Percentiles rank a stretch among this genome's conserved stretches.
phyloP scores from a whole-genome alignment of 75 land plant species.

The Azolla pinnata region DNA sequence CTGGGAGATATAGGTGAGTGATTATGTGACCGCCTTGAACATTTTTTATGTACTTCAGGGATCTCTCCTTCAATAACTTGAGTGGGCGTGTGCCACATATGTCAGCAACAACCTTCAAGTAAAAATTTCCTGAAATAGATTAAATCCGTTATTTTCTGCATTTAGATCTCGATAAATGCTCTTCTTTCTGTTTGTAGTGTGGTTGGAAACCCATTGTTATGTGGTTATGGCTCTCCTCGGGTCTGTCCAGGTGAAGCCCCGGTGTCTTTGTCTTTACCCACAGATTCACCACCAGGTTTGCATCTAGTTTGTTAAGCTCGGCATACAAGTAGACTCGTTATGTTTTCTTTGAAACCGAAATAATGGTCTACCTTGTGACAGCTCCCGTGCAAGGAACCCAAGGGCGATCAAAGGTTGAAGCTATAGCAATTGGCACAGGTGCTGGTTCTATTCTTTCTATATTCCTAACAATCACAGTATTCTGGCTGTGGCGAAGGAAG shows the following conservation, averaged over 20 bases:
- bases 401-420: constrained; percentile 16
- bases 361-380: too few species aligned
- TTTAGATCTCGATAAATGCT: too few species aligned
- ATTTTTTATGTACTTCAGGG: constrained; percentile 53
- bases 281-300: constrained; percentile 41
- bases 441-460: constrained; percentile 40
- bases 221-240: constrained; percentile 44
- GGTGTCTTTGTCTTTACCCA: constrained; percentile 32
- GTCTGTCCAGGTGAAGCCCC: constrained; percentile 54
- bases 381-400: too few species aligned
- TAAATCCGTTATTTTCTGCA: too few species aligned
- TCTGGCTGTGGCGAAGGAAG: constrained; percentile 60
- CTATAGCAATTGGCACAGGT: constrained; percentile 48
- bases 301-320: too few species aligned
- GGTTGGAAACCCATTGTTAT: constrained; percentile 61
- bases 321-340: too few species aligned
- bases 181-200: constrained; percentile 31
- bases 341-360: too few species aligned
- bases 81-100: constrained; percentile 64
- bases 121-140: too few species aligned
- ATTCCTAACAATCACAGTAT: constrained; percentile 30
- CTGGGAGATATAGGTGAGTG: too few species aligned
- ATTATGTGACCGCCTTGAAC: too few species aligned
- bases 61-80: constrained; percentile 73
- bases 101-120: constrained; percentile 54